These are phyloP conservation scores for Dissoconium aciculare DNA, from an alignment of 2,329 filamentous ascomycete species.

Conservation along the genomic window DNA sequence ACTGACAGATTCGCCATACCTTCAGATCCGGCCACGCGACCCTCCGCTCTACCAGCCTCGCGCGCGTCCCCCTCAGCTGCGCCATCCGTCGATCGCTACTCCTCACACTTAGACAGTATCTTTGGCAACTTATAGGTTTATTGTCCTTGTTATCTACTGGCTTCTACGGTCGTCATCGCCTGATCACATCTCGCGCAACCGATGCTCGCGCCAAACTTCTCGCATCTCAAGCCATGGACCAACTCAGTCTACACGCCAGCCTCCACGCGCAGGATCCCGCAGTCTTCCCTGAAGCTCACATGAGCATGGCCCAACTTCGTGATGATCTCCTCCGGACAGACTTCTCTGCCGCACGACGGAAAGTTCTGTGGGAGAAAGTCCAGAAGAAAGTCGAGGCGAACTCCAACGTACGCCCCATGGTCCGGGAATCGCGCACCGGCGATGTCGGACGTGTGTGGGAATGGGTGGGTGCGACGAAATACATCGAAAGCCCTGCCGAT, in stretches of 20 bases:
- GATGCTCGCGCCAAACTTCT: constrained; percentile 64
- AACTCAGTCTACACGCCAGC: constrained; percentile 69
- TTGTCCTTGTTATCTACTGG: constrained; percentile 34
- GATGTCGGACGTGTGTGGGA: constrained; percentile 51
- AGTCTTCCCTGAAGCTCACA: constrained; percentile 56
- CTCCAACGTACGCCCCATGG: constrained; percentile 73
- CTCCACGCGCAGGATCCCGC: constrained; percentile 51
- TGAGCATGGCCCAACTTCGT: constrained; percentile 75
- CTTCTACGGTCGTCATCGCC: constrained; percentile 49
- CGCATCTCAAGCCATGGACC: constrained; percentile 69
- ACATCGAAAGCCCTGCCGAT: constrained; percentile 17
- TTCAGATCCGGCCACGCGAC: constrained; percentile 41
- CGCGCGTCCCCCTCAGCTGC: constrained; percentile 75
- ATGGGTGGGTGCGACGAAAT: constrained; percentile 46
- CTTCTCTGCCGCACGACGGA: constrained; percentile 59
- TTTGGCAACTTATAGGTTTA: constrained; percentile 63
- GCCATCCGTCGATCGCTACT: constrained; percentile 63
- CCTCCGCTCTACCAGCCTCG: constrained; percentile 78
- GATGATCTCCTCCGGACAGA: constrained; percentile 80
- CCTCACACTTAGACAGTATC: constrained; percentile 71
- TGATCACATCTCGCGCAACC: constrained; percentile 48
- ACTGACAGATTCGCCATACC: constrained; percentile 77
- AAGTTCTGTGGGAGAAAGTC: constrained; percentile 73
- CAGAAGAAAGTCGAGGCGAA: constrained; percentile 80
- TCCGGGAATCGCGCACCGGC: constrained; percentile 42